These are phyloP conservation scores for Trypanosoma mega DNA, from an alignment of 208 protist species.

Conservation along the genomic window DNA sequence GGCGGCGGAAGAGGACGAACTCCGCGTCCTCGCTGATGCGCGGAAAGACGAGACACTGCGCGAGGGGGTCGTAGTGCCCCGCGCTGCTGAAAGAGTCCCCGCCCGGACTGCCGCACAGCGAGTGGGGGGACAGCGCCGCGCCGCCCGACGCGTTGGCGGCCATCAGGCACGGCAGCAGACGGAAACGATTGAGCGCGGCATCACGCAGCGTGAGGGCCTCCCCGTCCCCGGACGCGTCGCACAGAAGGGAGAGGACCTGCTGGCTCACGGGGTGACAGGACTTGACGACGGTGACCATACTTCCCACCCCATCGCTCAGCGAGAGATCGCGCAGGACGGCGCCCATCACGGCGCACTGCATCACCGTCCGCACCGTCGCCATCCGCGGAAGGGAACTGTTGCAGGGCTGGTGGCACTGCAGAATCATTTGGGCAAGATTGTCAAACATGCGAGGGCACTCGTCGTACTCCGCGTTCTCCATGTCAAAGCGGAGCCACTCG, in stretches of 20 bases:
- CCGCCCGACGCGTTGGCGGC: too few relatives aligned
- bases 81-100: slow-evolving; percentile 53
- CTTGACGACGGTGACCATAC: slow-evolving; percentile 72
- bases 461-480: slow-evolving; percentile 72
- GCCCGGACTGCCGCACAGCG: slow-evolving; percentile 52
- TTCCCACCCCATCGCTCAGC: slow-evolving; percentile 40
- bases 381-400: slow-evolving; percentile 42
- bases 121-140: slow-evolving; percentile 37
- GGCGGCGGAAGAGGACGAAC: slow-evolving; percentile 51
- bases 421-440: slow-evolving; percentile 79
- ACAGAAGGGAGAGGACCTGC: slow-evolving; percentile 36
- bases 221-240: slow-evolving; percentile 32
- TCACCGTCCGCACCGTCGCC: slow-evolving; percentile 48
- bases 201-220: slow-evolving; percentile 44
- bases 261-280: slow-evolving; percentile 43
- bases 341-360: slow-evolving; percentile 73
- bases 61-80: slow-evolving; percentile 63
- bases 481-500: slow-evolving; percentile 84
- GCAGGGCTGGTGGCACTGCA: slow-evolving; percentile 48
- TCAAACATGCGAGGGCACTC: slow-evolving; percentile 80
- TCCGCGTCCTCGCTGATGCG: slow-evolving; percentile 61
- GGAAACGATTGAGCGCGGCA: slow-evolving; percentile 67
- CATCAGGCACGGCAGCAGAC: slow-evolving; percentile 64
- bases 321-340: slow-evolving; percentile 73
- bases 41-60: slow-evolving; percentile 58